These are phyloP conservation scores for Penicillium sp. DNA, from an alignment of 2,329 filamentous ascomycete species.

Conservation along the genomic window DNA sequence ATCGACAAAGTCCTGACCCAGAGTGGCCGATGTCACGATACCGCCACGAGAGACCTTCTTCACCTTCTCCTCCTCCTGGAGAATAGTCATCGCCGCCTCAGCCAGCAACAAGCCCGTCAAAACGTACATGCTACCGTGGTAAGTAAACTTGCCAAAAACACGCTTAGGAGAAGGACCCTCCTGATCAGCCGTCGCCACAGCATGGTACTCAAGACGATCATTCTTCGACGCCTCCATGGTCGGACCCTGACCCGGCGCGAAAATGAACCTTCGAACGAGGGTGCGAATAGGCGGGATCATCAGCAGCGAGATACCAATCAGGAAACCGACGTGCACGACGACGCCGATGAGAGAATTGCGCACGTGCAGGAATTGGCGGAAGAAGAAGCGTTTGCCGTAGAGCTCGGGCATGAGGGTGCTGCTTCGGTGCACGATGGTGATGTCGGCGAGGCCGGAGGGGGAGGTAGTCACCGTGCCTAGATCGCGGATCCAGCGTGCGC, in stretches of 20 bases:
- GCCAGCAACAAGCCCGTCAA: slow-evolving; percentile 52
- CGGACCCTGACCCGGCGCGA: slow-evolving; percentile 59
- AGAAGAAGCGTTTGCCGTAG: slow-evolving; percentile 65
- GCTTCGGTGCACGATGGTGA: slow-evolving; percentile 64
- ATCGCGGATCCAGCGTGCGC: slow-evolving; percentile 60
- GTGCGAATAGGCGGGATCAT: slow-evolving; percentile 60
- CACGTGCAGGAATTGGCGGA: slow-evolving; percentile 62
- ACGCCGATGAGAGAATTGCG: slow-evolving; percentile 56
- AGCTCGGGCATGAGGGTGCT: slow-evolving; percentile 64
- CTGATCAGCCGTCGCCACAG: slow-evolving; percentile 53
- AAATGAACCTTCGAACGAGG: slow-evolving; percentile 55
- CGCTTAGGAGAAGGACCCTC: slow-evolving; percentile 42
- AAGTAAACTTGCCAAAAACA: slow-evolving; percentile 51
- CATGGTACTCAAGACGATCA: slow-evolving; percentile 51
- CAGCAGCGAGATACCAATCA: slow-evolving; percentile 55
- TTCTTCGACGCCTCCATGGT: slow-evolving; percentile 49
- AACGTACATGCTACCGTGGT: slow-evolving; percentile 51
- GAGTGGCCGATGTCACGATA: slow-evolving; percentile 55
- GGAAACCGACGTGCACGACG: slow-evolving; percentile 56
- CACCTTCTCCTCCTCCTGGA: slow-evolving; percentile 50
- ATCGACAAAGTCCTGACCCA: slow-evolving; percentile 56
- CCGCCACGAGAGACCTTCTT: slow-evolving; percentile 52
- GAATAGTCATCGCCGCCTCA: slow-evolving; percentile 54
- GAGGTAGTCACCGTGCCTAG: slow-evolving; percentile 65
- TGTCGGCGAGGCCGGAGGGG: slow-evolving; percentile 59